Evolutionary conservation across 441 rosid genomes (phyloP).

Genomic region (Gossypium gossypioides): DNA sequence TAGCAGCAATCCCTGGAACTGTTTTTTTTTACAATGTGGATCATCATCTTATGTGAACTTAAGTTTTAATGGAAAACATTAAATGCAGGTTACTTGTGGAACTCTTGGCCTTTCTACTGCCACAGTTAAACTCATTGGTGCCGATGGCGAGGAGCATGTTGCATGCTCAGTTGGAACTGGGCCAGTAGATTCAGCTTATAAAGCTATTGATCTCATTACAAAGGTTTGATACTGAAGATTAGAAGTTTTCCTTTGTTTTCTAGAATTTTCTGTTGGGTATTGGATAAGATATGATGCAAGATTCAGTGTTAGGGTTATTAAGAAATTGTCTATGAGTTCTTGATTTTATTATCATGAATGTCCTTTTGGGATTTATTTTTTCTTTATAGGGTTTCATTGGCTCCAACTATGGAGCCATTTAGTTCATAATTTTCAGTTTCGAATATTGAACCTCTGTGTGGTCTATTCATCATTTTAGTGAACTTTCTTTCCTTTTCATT

Average conservation of each 20-base stretch:
- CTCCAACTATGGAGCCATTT: neutral
- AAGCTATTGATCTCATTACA: constrained; percentile 81
- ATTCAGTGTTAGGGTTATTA: neutral
- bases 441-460: neutral
- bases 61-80: neutral
- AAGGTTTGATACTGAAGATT: constrained; percentile 35
- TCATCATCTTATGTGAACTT: neutral
- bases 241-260: neutral
- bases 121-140: constrained; percentile 65
- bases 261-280: neutral
- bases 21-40: neutral
- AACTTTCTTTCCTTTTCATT: neutral
- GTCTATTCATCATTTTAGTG: neutral
- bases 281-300: neutral
- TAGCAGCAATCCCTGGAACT: neutral
- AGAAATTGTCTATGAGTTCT: neutral
- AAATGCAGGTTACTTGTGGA: constrained; percentile 71
- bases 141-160: constrained; percentile 55
- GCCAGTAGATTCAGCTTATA: constrained; percentile 90
- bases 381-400: neutral
- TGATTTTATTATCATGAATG: neutral
- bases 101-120: constrained; percentile 85
- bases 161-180: constrained; percentile 81
- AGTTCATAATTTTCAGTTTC: neutral
- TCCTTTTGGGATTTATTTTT: neutral